These are phyloP conservation scores for Arthrobotrys musiformis DNA, from an alignment of 2,329 filamentous ascomycete genomes.

Conservation along the genomic window DNA sequence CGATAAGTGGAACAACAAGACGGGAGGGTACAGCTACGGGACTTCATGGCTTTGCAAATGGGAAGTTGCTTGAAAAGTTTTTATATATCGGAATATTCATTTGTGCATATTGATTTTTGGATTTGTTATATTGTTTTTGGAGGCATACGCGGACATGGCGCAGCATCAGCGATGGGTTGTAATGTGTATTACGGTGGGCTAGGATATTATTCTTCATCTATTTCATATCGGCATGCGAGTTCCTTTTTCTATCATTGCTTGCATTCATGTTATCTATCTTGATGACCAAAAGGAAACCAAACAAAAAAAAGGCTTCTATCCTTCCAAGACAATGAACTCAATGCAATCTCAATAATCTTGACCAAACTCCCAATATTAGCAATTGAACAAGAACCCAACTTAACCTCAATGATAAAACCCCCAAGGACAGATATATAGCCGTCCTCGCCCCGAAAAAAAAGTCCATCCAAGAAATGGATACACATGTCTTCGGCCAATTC, in stretches of 20 bases:
- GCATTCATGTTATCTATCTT: not conserved
- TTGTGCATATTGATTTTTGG: not conserved
- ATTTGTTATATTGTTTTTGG: not conserved
- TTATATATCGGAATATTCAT: not conserved
- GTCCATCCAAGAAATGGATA: too few relatives aligned
- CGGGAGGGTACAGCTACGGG: slow-evolving; percentile 24
- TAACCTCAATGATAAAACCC: too few relatives aligned
- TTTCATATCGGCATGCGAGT: not conserved
- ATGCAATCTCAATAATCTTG: not conserved
- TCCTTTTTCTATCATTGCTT: not conserved
- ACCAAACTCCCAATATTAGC: too few relatives aligned
- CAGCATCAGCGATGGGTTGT: slow-evolving; percentile 19
- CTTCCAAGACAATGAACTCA: not conserved
- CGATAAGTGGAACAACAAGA: slow-evolving; percentile 30
- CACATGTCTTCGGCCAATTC: too few relatives aligned
- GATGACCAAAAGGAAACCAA: not conserved
- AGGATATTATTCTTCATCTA: not conserved
- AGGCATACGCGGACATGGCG: not conserved
- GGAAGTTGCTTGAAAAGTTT: not conserved
- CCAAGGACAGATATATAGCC: too few relatives aligned
- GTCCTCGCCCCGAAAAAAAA: too few relatives aligned
- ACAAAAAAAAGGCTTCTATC: not conserved
- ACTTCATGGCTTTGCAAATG: slow-evolving; percentile 17
- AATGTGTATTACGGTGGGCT: slow-evolving; percentile 15
- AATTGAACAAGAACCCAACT: too few relatives aligned